Evolutionary conservation across 768 basidiomycete species (phyloP).

Genomic region (Panellus pusillus): DNA sequence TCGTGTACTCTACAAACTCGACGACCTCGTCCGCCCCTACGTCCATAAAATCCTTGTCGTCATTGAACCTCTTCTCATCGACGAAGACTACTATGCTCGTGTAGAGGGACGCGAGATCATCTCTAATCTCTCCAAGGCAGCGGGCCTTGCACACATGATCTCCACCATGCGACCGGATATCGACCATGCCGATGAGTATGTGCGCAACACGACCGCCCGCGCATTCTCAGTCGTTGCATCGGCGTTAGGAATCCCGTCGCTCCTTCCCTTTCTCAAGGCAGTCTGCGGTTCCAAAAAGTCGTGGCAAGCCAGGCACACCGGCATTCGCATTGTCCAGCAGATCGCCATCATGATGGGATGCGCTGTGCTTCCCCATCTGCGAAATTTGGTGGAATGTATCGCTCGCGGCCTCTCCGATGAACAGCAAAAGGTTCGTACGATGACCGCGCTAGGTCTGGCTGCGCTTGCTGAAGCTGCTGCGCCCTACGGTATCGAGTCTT

Average conservation of each 20-base stretch:
- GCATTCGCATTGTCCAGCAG: conserved; percentile 99
- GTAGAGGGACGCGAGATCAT: conserved; percentile 99
- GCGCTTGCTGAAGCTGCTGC: conserved; percentile 96
- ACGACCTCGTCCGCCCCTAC: conserved; percentile 97
- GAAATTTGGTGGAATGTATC: conserved; percentile 95
- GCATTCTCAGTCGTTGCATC: conserved; percentile 99
- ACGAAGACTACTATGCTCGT: conserved; percentile 95
- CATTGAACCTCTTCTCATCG: conserved; percentile 97
- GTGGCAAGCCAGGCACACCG: conserved; percentile 99
- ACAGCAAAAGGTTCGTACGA: conserved; percentile 94
- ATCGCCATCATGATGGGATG: conserved; percentile 99
- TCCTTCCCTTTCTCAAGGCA: conserved; percentile 97
- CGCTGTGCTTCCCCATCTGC: conserved; percentile 93
- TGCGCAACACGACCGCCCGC: conserved; percentile 97
- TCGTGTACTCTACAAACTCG: conserved; percentile 96
- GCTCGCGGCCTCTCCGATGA: conserved; percentile 92
- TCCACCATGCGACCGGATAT: conserved; percentile 99
- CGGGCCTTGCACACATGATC: conserved; percentile 99
- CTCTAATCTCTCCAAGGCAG: conserved; percentile 96
- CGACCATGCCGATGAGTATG: conserved; percentile 98
- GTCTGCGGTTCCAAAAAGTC: conserved; percentile 99
- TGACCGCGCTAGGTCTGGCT: conserved; percentile 90
- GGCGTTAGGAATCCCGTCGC: conserved; percentile 94
- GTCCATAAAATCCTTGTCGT: conserved; percentile 99
- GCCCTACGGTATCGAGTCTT: conserved; percentile 99